Evolutionary conservation across 2,329 filamentous ascomycete species (phyloP), one percentile per base, ranked within the genome.

Genomic region (Fusarium armeniacum): DNA sequence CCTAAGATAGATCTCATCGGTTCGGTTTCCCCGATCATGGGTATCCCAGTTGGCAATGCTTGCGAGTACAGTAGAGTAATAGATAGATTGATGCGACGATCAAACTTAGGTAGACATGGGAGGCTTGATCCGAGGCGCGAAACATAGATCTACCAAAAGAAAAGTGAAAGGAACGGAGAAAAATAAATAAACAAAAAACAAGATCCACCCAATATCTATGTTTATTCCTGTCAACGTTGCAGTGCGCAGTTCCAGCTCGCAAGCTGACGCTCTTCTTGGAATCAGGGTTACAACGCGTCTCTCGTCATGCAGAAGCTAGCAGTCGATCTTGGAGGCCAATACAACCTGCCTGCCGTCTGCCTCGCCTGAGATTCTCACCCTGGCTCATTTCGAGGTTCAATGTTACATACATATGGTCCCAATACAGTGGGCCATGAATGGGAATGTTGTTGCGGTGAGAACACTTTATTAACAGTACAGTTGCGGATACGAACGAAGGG

Each of bases 361-460:
- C 65, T 47, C 46, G 50, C 58, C 49, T 40, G 53, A 58, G 56
- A 41, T 72, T 72, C 60, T 69, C 71, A 73, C 32, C 53, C 53
- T 49, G 47, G 49, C 16, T 56, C 52, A 63, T 67, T 44, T 36
- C 61, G 22, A 40, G 20, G 20, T 46, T 50, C 26, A 61, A 50
- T 55, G 44, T 36, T 52, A 40, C 36, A 40, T 40, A 36, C 35
- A 36, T 36, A 40, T 43, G 40, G 50, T 38, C 57, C 52, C 62
- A 66, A 46, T 58, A 40, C 47, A 50, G 62, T 69, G 67, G 67
- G 66, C 55, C 62, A 33, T 53, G 36, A 52, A 54, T 46, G 43
- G 36, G 46, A 52, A 45, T 63, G 47, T 40, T 45, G 46, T 58
- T 52, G 51, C 62, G 66, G 66, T 40, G 52, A 57, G 26, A 46